A percentile compares a stretch with the other conserved stretches of the same genome.
These are phyloP conservation scores for Ceratocystis cubensis DNA, from an alignment of 2,329 filamentous ascomycete genomes.

Conservation along the genomic window DNA sequence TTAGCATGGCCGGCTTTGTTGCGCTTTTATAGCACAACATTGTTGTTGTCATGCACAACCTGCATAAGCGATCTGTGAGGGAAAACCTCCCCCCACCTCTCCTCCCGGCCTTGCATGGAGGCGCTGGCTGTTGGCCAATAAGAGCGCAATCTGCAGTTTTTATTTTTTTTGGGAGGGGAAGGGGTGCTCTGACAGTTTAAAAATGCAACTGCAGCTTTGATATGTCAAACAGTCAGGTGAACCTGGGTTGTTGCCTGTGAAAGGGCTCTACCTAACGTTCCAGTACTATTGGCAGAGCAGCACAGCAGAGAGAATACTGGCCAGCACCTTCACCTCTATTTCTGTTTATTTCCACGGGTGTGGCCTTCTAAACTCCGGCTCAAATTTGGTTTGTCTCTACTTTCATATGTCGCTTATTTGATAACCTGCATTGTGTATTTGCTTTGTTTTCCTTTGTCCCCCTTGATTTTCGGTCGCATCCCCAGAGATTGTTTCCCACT, in stretches of 20 bases:
- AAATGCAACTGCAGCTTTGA: too few species aligned
- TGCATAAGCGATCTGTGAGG: slow-evolving; percentile 1
- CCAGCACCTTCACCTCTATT: not conserved
- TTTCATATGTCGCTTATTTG: not conserved
- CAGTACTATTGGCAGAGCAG: not conserved
- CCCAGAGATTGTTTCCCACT: slow-evolving; percentile 5
- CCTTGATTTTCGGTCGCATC: not conserved
- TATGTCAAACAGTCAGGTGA: not conserved
- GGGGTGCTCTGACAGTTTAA: too few species aligned
- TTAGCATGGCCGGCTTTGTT: not conserved
- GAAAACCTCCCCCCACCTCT: not conserved
- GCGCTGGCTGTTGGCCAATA: not conserved
- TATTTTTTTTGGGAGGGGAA: too few species aligned
- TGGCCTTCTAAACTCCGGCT: not conserved
- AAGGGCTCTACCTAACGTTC: not conserved
- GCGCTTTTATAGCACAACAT: not conserved
- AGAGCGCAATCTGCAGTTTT: not conserved
- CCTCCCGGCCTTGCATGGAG: not conserved
- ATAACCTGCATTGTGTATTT: not conserved
- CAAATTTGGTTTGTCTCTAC: not conserved
- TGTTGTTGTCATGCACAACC: not conserved
- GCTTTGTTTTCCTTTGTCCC: not conserved
- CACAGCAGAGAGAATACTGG: not conserved
- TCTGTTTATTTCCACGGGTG: not conserved
- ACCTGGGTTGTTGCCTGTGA: not conserved